These are phyloP conservation scores for Metarhizium guizhouense DNA, from an alignment of 2,329 filamentous ascomycete species.

Conservation along the genomic window DNA sequence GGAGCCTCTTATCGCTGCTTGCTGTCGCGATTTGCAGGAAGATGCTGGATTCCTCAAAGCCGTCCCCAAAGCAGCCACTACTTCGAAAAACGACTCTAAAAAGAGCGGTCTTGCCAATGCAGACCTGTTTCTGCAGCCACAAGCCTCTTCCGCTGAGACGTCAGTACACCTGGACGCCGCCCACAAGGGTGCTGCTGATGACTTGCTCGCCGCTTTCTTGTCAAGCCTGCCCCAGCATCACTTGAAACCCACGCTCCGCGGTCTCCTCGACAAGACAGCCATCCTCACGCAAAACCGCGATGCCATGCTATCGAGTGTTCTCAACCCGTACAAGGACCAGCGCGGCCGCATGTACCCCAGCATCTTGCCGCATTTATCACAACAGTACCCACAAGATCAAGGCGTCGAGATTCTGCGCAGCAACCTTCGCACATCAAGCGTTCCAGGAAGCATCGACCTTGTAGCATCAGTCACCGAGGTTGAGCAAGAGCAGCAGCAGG, in stretches of 20 bases:
- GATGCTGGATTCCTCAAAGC: constrained; percentile 38
- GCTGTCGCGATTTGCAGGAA: constrained; percentile 65
- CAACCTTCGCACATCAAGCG: constrained; percentile 39
- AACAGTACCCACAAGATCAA: constrained; percentile 52
- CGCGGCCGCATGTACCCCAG: constrained; percentile 59
- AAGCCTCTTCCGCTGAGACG: constrained; percentile 23
- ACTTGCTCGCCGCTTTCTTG: constrained; percentile 55
- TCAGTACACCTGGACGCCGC: constrained; percentile 28
- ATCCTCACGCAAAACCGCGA: constrained; percentile 60
- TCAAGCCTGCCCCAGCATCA: constrained; percentile 54
- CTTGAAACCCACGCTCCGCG: constrained; percentile 62
- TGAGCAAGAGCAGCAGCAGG: constrained; percentile 27
- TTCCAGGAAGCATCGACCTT: constrained; percentile 16
- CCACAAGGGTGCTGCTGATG: constrained; percentile 47
- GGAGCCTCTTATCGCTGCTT: constrained; percentile 51
- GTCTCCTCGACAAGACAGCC: constrained; percentile 71
- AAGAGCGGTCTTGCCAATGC: constrained; percentile 50
- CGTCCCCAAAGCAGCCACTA: constrained; percentile 21
- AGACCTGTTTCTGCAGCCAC: constrained; percentile 55
- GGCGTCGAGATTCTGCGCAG: constrained; percentile 63
- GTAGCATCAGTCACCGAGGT: constrained; percentile 27
- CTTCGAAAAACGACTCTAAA: constrained; percentile 16
- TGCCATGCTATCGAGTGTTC: constrained; percentile 71
- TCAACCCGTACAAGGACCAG: constrained; percentile 63
- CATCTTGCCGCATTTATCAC: constrained; percentile 70